Evolutionary conservation across 495 filamentous ascomycete species (phyloP).

Genomic region (Haplographium delicatum): DNA sequence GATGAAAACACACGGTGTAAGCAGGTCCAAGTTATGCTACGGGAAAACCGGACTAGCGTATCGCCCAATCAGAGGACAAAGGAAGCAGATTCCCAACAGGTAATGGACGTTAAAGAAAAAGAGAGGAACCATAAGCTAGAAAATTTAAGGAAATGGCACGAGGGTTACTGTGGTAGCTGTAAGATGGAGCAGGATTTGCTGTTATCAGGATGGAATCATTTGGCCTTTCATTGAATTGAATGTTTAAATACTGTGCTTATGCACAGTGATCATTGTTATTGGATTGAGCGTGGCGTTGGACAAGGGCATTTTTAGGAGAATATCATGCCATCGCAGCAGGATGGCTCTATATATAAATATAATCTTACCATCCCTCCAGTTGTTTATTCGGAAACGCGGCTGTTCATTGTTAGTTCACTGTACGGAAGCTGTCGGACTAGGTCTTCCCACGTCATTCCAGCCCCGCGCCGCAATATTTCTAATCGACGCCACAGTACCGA

Average conservation of each 20-base stretch:
- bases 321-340: no score
- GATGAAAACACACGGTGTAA: slow-evolving; percentile 23
- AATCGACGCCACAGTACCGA: no score
- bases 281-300: slow-evolving; percentile 20
- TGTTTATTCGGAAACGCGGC: no score
- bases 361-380: no score
- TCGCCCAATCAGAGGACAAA: slow-evolving; percentile 10
- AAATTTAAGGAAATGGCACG: slow-evolving; percentile 57
- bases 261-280: neutral
- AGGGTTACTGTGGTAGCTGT: slow-evolving; percentile 72
- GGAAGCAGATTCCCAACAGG: slow-evolving; percentile 15
- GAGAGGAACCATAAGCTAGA: slow-evolving; percentile 32
- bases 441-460: no score
- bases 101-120: slow-evolving; percentile 16
- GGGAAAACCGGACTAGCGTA: slow-evolving; percentile 24
- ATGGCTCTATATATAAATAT: no score
- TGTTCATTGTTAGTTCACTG: no score
- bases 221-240: slow-evolving; percentile 18
- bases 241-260: slow-evolving; percentile 1
- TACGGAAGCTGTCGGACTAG: no score
- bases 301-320: no score
- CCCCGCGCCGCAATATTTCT: no score
- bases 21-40: slow-evolving; percentile 19
- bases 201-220: slow-evolving; percentile 14
- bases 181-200: slow-evolving; percentile 43